Conservation (phyloP, 257 asterid genomes). For the Leonotis leonurus region DNA sequence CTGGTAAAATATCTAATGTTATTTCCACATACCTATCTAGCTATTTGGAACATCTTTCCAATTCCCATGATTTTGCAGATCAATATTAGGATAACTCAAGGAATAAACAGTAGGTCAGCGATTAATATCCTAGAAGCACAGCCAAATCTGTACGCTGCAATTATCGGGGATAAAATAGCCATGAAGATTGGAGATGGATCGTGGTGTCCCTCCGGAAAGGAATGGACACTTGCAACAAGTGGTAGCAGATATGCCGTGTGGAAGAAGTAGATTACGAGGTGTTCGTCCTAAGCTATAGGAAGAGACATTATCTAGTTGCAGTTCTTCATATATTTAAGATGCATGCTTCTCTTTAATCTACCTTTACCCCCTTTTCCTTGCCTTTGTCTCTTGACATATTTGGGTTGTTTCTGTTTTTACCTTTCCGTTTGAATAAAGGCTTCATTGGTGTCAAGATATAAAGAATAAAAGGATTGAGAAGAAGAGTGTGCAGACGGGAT, state of each 20-base stretch:
- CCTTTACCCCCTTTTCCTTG: too few relatives aligned
- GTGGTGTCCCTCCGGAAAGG: conserved; percentile 82
- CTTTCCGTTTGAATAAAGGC: too few relatives aligned
- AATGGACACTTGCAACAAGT: conserved; percentile 74
- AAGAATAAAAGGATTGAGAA: too few relatives aligned
- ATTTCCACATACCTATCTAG: neutral
- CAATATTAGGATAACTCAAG: conserved; percentile 54
- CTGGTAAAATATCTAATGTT: conserved; percentile 42
- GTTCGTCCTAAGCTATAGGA: neutral
- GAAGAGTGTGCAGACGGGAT: too few relatives aligned
- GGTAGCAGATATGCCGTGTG: conserved; percentile 86
- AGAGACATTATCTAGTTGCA: neutral
- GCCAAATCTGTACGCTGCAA: conserved; percentile 78
- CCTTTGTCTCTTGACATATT: too few relatives aligned
- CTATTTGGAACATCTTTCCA: neutral
- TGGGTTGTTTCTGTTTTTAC: too few relatives aligned
- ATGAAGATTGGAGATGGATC: conserved; percentile 94
- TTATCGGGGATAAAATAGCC: conserved; percentile 57
- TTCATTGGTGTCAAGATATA: too few relatives aligned
- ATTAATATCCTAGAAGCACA: conserved; percentile 62
- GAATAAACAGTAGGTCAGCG: conserved; percentile 66
- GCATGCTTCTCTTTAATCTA: too few relatives aligned
- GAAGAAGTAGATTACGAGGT: conserved; percentile 39
- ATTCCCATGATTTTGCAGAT: conserved; percentile 36
- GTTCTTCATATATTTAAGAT: too few relatives aligned